These are phyloP conservation scores for Penicillium rolfsii DNA, from an alignment of 2,329 filamentous ascomycete genomes.

Conservation along the genomic window DNA sequence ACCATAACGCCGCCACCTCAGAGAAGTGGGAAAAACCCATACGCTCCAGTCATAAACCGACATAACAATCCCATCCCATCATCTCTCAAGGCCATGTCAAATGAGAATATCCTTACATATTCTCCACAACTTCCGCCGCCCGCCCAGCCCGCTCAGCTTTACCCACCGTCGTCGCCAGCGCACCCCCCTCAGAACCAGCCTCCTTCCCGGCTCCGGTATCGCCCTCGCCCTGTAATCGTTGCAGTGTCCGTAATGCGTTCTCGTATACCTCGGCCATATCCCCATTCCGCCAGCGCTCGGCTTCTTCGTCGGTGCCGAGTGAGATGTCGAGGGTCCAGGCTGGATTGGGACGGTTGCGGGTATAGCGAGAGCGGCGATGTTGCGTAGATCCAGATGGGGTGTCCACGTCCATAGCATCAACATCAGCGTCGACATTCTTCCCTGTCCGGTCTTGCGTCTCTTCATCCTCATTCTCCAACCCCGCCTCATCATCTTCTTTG, in stretches of 20 bases:
- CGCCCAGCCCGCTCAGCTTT: slow-evolving; percentile 51
- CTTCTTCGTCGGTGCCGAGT: slow-evolving; percentile 38
- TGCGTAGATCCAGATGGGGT: slow-evolving; percentile 8
- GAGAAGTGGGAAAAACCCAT: slow-evolving; percentile 6
- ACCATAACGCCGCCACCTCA: slow-evolving; percentile 24
- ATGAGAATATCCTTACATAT: slow-evolving; percentile 37
- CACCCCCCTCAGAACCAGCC: slow-evolving; percentile 35
- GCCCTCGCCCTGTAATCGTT: slow-evolving; percentile 44
- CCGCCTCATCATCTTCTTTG: slow-evolving; percentile 51
- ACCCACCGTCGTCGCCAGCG: slow-evolving; percentile 51
- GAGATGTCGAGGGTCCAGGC: slow-evolving; percentile 40
- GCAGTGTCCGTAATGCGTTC: slow-evolving; percentile 43
- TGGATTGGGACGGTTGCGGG: slow-evolving; percentile 13
- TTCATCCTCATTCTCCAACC: slow-evolving; percentile 37
- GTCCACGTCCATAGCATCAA: slow-evolving; percentile 39
- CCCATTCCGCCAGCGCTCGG: slow-evolving; percentile 45
- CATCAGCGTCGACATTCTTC: slow-evolving; percentile 8
- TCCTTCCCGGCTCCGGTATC: slow-evolving; percentile 14
- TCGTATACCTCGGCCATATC: slow-evolving; percentile 50
- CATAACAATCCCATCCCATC: not conserved
- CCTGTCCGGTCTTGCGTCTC: not conserved
- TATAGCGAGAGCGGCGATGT: not conserved
- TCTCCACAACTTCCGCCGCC: slow-evolving; percentile 53
- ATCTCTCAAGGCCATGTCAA: not conserved
- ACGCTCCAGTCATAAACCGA: slow-evolving; percentile 10